These are phyloP conservation scores for Quercus lobata DNA, from an alignment of 331 rosid species.

Conservation along the genomic window DNA sequence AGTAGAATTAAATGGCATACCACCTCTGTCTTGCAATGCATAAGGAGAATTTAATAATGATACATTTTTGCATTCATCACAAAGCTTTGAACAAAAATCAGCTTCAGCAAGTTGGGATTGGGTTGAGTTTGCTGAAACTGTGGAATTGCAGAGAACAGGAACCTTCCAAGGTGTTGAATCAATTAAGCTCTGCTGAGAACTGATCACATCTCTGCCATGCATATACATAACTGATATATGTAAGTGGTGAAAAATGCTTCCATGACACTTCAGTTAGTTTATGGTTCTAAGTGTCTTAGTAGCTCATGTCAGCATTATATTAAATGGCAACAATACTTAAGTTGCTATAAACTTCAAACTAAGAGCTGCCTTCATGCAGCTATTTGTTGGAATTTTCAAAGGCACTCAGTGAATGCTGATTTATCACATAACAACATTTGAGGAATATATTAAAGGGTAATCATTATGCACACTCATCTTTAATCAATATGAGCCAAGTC, in stretches of 20 bases:
- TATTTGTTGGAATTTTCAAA: background rate
- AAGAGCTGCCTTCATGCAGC: background rate
- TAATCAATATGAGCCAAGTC: background rate
- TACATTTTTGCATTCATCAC: constrained; percentile 30
- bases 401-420: background rate
- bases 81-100: constrained; percentile 29
- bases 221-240: background rate
- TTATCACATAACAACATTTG: background rate
- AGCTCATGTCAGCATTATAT: background rate
- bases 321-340: background rate
- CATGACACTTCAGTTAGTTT: background rate
- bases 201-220: constrained; percentile 31
- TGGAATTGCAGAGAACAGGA: constrained; percentile 36
- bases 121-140: constrained; percentile 14
- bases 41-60: constrained; percentile 19
- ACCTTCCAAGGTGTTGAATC: constrained; percentile 23
- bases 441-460: background rate
- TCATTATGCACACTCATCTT: background rate
- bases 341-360: background rate
- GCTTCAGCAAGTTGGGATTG: background rate
- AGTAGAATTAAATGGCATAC: constrained; percentile 10
- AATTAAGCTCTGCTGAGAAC: constrained; percentile 29
- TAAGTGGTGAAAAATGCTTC: background rate
- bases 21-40: constrained; percentile 6
- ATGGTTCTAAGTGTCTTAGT: background rate